These are phyloP conservation scores for Candida sanyaensis DNA, from an alignment of 1,139 yeast species.

Conservation along the genomic window DNA sequence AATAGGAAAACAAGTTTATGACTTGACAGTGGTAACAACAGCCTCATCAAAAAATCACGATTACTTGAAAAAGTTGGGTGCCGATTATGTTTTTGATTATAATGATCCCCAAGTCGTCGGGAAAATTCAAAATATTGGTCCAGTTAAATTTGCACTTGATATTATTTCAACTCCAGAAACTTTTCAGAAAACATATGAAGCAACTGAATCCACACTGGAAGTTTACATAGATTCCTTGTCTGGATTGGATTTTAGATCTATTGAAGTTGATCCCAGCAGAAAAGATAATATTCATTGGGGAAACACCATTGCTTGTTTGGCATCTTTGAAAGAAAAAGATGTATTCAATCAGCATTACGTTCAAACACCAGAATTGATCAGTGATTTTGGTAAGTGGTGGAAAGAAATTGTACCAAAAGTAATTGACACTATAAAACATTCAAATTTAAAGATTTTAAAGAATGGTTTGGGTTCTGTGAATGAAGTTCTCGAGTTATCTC, in stretches of 20 bases:
- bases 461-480: constrained; percentile 30
- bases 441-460: constrained; percentile 25
- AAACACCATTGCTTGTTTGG: constrained; percentile 16
- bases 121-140: constrained; percentile 48
- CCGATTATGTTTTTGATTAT: constrained; percentile 62
- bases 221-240: constrained; percentile 34
- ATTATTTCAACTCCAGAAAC: constrained; percentile 47
- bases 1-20: constrained; percentile 50
- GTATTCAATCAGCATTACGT: constrained; percentile 16
- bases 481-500: constrained; percentile 27
- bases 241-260: constrained; percentile 18
- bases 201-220: constrained; percentile 32
- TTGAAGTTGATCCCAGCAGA: constrained; percentile 20
- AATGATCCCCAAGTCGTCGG: constrained; percentile 53
- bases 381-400: constrained; percentile 21
- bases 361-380: constrained; percentile 11
- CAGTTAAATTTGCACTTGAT: constrained; percentile 56
- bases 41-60: constrained; percentile 50
- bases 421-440: constrained; percentile 19
- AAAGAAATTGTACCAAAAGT: constrained; percentile 19
- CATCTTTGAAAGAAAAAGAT: constrained; percentile 14
- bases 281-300: constrained; percentile 22
- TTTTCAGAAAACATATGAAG: constrained; percentile 43
- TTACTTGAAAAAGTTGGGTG: constrained; percentile 52
- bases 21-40: constrained; percentile 55